Base-by-base conservation (phyloP, 768 basidiomycete species). In the Tulasnella calospora region DNA sequence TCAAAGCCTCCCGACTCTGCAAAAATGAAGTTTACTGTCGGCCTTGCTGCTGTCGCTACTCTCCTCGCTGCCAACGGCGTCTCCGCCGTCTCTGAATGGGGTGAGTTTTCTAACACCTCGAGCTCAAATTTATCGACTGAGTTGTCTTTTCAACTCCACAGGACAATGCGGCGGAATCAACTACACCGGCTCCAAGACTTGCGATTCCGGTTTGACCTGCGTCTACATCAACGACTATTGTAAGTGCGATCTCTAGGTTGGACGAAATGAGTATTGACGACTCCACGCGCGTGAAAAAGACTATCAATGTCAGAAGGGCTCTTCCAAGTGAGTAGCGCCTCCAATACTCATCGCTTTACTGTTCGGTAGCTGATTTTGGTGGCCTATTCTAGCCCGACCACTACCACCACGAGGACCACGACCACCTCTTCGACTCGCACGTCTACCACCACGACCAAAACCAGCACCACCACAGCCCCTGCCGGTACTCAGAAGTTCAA, bases 131-230 rank as follows among this genome's bases (percentile, higher is more conserved):
- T 23, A 23, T n/a, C 47, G 6, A 51, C 44, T 36, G 10, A 73
- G 0, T 41, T 27, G 36, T 75, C 30, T 21, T 33, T 61, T 19
- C 3, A 51, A 12, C 61, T 30, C 21, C 9, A 38, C 36, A 75
- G 74, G 74, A 47, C 74, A 75, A 75, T 75, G 74, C 47, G 74
- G 47, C n/a, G 74, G 74, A n/a, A 75, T 75, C n/a, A 82, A 81
- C 71, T 89, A 85, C 80, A 84, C 83, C 73, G 89, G 89, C 12
- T 81, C 84, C 10, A 73, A 47, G 4, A 83, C 82, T 15, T 90
- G 89, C 80, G 88, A 85, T 77, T 23, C 87, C 40, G 88, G 87
- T 30, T 83, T 83, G 7, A 81, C 83, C 27, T 90, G 89, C 80
- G 83, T 85, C 19, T 80, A 81, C 46, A 79, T 84, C 33, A 89